A percentile compares a stretch with the other conserved stretches of the same genome.
These are phyloP conservation scores for Pythium coloratum DNA, from an alignment of 352 stramenopile species.

Conservation along the genomic window DNA sequence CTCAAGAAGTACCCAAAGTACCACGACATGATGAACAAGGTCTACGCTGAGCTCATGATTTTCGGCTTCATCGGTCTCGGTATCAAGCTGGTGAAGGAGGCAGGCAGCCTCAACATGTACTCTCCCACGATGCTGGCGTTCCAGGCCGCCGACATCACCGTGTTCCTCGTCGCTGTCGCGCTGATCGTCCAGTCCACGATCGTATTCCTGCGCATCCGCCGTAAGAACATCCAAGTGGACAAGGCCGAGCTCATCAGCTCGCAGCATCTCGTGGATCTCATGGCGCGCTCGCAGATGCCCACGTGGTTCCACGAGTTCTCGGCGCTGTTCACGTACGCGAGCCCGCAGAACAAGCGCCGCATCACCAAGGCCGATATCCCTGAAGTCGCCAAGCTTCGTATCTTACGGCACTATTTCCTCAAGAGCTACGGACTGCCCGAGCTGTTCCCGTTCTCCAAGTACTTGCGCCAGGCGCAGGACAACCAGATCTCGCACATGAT, in stretches of 20 bases:
- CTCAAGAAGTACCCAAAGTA: constrained; percentile 58
- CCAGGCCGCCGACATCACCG: constrained; percentile 35
- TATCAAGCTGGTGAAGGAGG: constrained; percentile 38
- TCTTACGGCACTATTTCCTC: constrained; percentile 30
- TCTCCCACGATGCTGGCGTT: constrained; percentile 31
- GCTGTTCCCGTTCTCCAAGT: constrained; percentile 67
- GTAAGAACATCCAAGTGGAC: constrained; percentile 31
- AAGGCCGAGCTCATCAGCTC: constrained; percentile 32
- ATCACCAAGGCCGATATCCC: neutral
- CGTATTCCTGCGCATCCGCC: constrained; percentile 31
- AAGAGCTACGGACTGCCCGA: constrained; percentile 25
- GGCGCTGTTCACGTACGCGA: neutral
- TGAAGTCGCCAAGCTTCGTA: neutral
- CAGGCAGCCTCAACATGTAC: constrained; percentile 18
- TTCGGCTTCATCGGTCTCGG: constrained; percentile 36
- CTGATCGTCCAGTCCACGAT: constrained; percentile 33
- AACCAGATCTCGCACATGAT: constrained; percentile 86
- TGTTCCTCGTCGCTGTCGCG: constrained; percentile 36
- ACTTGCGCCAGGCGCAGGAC: constrained; percentile 66
- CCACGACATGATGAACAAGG: constrained; percentile 66
- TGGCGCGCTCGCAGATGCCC: constrained; percentile 8
- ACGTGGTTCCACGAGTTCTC: constrained; percentile 15
- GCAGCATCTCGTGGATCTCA: constrained; percentile 26
- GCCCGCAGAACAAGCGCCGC: neutral
- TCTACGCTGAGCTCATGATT: constrained; percentile 36